Conservation (phyloP, 768 basidiomycete genomes). For the Tricholoma sp. region DNA sequence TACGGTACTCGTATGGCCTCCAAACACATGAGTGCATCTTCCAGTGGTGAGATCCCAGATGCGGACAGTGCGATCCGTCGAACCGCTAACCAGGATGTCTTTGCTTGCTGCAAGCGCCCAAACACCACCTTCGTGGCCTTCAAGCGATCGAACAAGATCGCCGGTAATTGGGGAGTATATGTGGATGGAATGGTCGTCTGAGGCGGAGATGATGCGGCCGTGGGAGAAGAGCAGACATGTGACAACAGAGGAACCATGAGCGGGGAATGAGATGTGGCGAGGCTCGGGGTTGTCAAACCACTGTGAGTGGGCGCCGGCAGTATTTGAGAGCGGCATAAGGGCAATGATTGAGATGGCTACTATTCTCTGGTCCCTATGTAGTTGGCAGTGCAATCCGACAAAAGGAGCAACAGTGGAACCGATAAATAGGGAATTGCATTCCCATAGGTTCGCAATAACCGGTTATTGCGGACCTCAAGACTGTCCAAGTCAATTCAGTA, state of each 20-base stretch:
- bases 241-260: constrained; percentile 86
- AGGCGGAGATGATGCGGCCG: constrained; percentile 93
- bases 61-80: constrained; percentile 89
- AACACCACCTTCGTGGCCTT: constrained; percentile 93
- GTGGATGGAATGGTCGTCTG: constrained; percentile 95
- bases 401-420: too few relatives aligned
- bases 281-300: constrained; percentile 76
- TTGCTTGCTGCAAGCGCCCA: constrained; percentile 94
- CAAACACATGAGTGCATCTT: constrained; percentile 87
- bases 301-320: constrained; percentile 33
- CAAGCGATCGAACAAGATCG: constrained; percentile 62
- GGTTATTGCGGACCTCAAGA: too few relatives aligned
- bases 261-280: constrained; percentile 77
- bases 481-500: too few relatives aligned
- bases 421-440: too few relatives aligned
- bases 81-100: constrained; percentile 85
- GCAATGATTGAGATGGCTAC: too few relatives aligned
- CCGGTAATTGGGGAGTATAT: constrained; percentile 87
- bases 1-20: constrained; percentile 95
- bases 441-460: too few relatives aligned
- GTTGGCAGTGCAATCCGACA: too few relatives aligned
- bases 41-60: constrained; percentile 85
- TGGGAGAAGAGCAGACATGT: constrained; percentile 94
- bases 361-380: too few relatives aligned
- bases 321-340: too few relatives aligned